Base-by-base conservation (phyloP, 2,329 filamentous ascomycete species). In the Colletotrichum siamense region DNA sequence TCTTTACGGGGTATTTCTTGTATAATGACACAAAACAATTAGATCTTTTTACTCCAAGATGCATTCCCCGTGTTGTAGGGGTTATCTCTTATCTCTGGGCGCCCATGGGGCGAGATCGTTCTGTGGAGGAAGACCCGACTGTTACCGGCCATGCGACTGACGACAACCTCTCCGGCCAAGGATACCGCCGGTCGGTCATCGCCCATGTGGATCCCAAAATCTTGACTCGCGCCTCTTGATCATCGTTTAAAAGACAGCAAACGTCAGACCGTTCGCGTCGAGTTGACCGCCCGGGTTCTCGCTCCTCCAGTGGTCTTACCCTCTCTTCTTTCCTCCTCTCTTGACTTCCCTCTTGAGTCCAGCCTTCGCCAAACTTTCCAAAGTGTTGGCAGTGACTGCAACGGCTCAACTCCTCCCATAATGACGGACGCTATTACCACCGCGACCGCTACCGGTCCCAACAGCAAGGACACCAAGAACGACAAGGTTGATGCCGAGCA, bases 21-120 rank as follows among this genome's bases (percentile, higher is more conserved):
- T 55, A 22, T 9, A 61, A 49, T 76, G 70, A 76, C 74, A 76
- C 30, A 74, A 74, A 73, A 61, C 74, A 69, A 76, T 76, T 76
- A 76, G 64, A 76, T 69, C 44, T 63, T 65, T 74, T 65, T 69
- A 61, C 70, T 30, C 49, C 13, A 39, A 39, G 44, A 34, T 65
- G 32, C 32, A 16, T 65, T 61, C 71, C 69, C 74, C 70, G 74
- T 74, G 30, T 69, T 76, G 62, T 64, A 68, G 36, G 59, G 28
- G 57, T 34, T 26, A 30, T 65, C n/a, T 69, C 70, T 69, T 76
- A 76, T 76, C 74, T 74, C 34, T 74, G 10, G 39, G 57, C 49
- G 70, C 74, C 74, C 74, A 69, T 69, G 74, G 70, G 73, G 70
- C 64, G 71, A 76, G 70, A 76, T 76, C 44, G n/a, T 69, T 74